Evolutionary conservation across 2,329 filamentous ascomycete genomes (phyloP), one percentile per base, ranked within the genome.

Genomic region (Apiospora koreana): DNA sequence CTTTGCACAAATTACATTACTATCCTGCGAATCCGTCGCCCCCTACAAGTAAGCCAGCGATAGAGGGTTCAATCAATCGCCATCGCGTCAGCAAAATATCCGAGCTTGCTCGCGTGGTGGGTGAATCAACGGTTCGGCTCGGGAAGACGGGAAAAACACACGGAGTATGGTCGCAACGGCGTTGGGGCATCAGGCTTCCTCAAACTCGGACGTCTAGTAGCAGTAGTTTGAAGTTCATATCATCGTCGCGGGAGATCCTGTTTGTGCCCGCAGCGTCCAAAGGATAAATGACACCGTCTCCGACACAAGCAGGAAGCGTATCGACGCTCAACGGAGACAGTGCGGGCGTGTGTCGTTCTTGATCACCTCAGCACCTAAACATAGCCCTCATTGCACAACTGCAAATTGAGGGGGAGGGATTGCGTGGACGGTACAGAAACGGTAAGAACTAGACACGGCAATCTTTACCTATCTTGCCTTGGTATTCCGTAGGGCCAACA

Each of bases 121-220:
- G 54, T 62, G 54, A 62, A 62, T 62, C 54, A 62, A 14, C 38
- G 54, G 54, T 62, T 62, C 54, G 54, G 54, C 28, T 62, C 54
- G 54, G 28, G 31, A 62, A 10, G 18, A n/a, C 54, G 54, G 54
- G 23, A 42, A 10, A 42, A 6, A 62, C 54, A 38, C 54, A 38
- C 50, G 54, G 54, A 31, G 31, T 31, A 62, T 62, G 54, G 54
- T 62, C 35, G 54, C 31, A 62, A 38, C 28, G 31, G 54, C 25
- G 31, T 58, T 58, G 50, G 50, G 25, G 48, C 50, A n/a, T 14
- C 54, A n/a, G 9, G 28, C 31, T n/a, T 38, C 28, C 54, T 62
- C 54, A 62, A 62, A 38, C 28, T 62, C 14, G 41, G 10, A 43
- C 8, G 35, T 58, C 6, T 62, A 38, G 5, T 16, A 62, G 54